Conservation (phyloP, 371 early-diverging fungal species). For the Cokeromyces recurvatus region DNA sequence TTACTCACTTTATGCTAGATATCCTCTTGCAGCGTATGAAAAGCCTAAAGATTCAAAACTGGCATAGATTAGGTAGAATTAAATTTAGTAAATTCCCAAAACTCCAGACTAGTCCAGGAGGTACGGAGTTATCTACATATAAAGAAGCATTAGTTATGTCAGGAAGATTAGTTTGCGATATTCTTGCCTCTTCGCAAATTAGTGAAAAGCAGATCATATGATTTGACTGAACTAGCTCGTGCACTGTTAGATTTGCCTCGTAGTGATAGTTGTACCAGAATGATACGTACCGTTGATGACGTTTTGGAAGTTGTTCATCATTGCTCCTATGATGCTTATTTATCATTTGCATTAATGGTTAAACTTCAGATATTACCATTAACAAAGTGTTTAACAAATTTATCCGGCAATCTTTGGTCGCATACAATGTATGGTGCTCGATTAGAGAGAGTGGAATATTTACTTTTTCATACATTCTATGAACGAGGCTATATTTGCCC, state of each 20-base stretch:
- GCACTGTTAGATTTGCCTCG: slow-evolving; percentile 67
- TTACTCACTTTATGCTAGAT: slow-evolving; percentile 89
- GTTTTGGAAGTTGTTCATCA: slow-evolving; percentile 71
- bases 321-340: slow-evolving; percentile 71
- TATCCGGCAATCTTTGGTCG: slow-evolving; percentile 93
- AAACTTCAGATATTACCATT: slow-evolving; percentile 84
- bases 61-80: slow-evolving; percentile 21
- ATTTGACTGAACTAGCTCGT: slow-evolving; percentile 65
- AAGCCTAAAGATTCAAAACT: slow-evolving; percentile 54
- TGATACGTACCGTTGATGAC: too few species aligned
- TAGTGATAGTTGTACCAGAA: slow-evolving; percentile 41
- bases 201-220: slow-evolving; percentile 82
- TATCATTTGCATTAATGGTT: slow-evolving; percentile 69
- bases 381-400: slow-evolving; percentile 81
- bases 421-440: slow-evolving; percentile 83
- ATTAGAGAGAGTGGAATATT: slow-evolving; percentile 95
- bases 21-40: slow-evolving; percentile 94
- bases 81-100: too few species aligned
- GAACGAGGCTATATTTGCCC: slow-evolving; percentile 79
- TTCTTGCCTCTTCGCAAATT: too few species aligned
- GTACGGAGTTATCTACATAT: too few species aligned
- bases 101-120: too few species aligned
- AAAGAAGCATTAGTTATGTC: too few species aligned
- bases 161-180: too few species aligned
- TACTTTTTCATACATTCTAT: slow-evolving; percentile 96